Evolutionary conservation across 2,329 filamentous ascomycete genomes (phyloP), one percentile per base, ranked within the genome.

Genomic region (Thyridium curvatum): DNA sequence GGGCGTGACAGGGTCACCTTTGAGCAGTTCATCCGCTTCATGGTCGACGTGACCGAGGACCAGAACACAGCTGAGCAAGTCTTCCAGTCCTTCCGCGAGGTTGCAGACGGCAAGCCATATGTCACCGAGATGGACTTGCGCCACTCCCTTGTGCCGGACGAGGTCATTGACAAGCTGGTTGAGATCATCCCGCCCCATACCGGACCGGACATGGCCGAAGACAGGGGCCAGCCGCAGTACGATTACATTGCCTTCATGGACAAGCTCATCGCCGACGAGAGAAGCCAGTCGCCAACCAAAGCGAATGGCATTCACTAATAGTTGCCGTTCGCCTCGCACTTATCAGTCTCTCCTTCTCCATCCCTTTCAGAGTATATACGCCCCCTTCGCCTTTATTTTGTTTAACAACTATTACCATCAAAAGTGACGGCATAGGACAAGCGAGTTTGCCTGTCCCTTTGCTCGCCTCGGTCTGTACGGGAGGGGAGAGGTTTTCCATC

Each of bases 181-280:
- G 77, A 86, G 53, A 86, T 87, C 37, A 94, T 98, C 75, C 93
- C 93, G 1, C 58, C 68, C 38, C 90, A 96, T 59, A 77, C 72
- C 37, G 93, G 91, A 0, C 88, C 89, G 3, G 90, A 96, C 60
- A 39, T 91, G 62, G 79, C 87, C 41, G 81, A 88, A 54, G 93
- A 97, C 59, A 74, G 89, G 39, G 83, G 90, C 37, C 65, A 87
- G 55, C 78, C 85, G 30, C 94, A 97, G 63, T 98, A 83, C 60
- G 93, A 98, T 64, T 98, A 98, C 66, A 89, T 97, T 48, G 82
- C 79, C 46, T 98, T 97, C 61, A 98, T 98, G 93, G 84, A 96
- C 62, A 85, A 83, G 56, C 71, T 93, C 64, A 86, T 89, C 44
- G 61, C 60, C 35, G 62, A 66, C 28, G 61, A 57, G 39, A 41